phyloP scores from a whole-genome alignment of 2,329 filamentous ascomycete genomes.

The Cryoendolithus antarcticus region DNA sequence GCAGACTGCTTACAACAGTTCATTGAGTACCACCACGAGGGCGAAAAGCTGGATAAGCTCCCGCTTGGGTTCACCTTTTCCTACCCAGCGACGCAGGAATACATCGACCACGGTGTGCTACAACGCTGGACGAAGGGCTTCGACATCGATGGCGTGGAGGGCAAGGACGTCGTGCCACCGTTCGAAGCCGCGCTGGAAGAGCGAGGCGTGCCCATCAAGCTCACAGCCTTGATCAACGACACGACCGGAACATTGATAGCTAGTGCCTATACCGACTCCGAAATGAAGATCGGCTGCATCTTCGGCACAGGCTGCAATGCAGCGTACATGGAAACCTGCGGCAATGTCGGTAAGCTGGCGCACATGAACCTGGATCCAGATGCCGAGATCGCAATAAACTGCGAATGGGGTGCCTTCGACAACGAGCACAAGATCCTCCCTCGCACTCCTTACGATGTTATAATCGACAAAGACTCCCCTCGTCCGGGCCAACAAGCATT shows the following conservation, averaged over 20 bases:
- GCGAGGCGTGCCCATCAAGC: constrained; percentile 77
- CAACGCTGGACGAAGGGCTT: constrained; percentile 98
- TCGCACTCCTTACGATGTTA: constrained; percentile 52
- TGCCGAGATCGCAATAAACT: constrained; percentile 84
- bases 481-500: constrained; percentile 34
- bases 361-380: constrained; percentile 65
- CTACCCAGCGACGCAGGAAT: constrained; percentile 85
- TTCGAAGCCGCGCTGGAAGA: constrained; percentile 66
- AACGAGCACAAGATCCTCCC: constrained; percentile 85
- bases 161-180: constrained; percentile 77
- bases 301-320: constrained; percentile 98
- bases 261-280: constrained; percentile 86
- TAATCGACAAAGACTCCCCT: constrained; percentile 32
- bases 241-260: constrained; percentile 95
- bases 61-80: constrained; percentile 93
- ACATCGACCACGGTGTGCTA: constrained; percentile 82
- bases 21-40: constrained; percentile 69
- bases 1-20: constrained; percentile 88
- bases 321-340: constrained; percentile 91
- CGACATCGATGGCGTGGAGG: constrained; percentile 84
- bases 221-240: constrained; percentile 91
- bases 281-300: constrained; percentile 92
- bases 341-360: constrained; percentile 84
- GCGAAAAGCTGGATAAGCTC: constrained; percentile 50
- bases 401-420: constrained; percentile 94